Evolutionary conservation across 192 early-diverging fungal genomes (phyloP).

Genomic region (Ambispora gerdemannii): DNA sequence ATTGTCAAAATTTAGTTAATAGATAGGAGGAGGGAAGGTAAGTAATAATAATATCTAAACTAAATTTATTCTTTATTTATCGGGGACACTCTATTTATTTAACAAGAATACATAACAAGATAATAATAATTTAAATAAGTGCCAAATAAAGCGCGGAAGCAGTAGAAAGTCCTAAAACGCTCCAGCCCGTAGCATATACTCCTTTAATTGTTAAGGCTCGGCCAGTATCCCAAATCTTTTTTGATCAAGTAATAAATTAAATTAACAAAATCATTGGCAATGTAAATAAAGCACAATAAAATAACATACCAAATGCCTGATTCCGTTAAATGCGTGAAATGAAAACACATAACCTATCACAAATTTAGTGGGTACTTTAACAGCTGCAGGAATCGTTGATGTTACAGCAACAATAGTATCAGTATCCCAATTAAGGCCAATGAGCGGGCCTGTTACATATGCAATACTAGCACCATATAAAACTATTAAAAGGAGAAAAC

Average conservation of each 20-base stretch:
- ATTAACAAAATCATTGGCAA: conserved; percentile 8
- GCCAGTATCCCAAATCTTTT: conserved; percentile 81
- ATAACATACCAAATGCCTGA: conserved; percentile 80
- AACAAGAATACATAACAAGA: neutral
- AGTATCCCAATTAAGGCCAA: conserved; percentile 63
- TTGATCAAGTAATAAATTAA: neutral
- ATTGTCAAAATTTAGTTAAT: neutral
- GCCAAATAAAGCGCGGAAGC: conserved; percentile 37
- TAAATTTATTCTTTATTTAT: no score
- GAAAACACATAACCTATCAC: conserved; percentile 67
- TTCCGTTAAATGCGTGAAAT: conserved; percentile 82
- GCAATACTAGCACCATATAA: conserved; percentile 67
- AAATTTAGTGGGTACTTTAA: conserved; percentile 70
- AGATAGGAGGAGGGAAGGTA: no score
- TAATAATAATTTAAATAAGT: neutral
- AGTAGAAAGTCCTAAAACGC: conserved; percentile 62
- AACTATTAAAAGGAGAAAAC: no score
- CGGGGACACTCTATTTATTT: neutral
- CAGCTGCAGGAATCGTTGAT: conserved; percentile 63
- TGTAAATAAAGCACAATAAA: neutral
- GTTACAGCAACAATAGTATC: conserved; percentile 63
- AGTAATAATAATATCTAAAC: no score
- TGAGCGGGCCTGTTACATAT: conserved; percentile 62
- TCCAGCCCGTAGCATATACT: conserved; percentile 81
- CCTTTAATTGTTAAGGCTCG: conserved; percentile 66